These are phyloP conservation scores for Colletotrichum echinochloae DNA, from an alignment of 2,329 filamentous ascomycete genomes.

Conservation along the genomic window DNA sequence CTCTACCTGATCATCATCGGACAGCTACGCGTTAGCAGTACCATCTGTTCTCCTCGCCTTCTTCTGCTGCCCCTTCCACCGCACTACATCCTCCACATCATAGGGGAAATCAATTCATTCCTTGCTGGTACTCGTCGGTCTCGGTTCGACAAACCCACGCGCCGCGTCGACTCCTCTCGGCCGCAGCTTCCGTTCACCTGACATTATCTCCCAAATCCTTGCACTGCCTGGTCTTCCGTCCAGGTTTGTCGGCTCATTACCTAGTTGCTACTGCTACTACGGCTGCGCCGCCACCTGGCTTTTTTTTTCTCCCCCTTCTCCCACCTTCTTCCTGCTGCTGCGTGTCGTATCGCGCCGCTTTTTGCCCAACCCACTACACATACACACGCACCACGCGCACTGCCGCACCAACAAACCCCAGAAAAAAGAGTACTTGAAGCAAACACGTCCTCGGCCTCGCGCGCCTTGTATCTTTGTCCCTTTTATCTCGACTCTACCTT, in stretches of 20 bases:
- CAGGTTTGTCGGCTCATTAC: background rate
- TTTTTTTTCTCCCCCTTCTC: background rate
- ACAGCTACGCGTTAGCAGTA: background rate
- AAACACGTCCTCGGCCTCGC: constrained; percentile 41
- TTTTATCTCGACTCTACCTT: constrained; percentile 28
- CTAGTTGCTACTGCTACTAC: constrained; percentile 4
- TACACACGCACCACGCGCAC: background rate
- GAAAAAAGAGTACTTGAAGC: constrained; percentile 41
- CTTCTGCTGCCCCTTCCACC: background rate
- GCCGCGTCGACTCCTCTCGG: constrained; percentile 9
- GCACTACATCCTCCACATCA: constrained; percentile 1
- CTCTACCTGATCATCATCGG: constrained; percentile 6
- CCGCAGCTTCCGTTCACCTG: constrained; percentile 10
- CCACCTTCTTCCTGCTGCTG: constrained; percentile 1
- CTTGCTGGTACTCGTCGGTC: background rate
- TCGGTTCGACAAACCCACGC: constrained; percentile 12
- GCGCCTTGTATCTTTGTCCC: constrained; percentile 41
- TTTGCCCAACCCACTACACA: constrained; percentile 22
- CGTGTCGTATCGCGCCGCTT: constrained; percentile 26
- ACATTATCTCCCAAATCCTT: constrained; percentile 4
- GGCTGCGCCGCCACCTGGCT: constrained; percentile 24
- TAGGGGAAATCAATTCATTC: constrained; percentile 5
- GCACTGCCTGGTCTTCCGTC: constrained; percentile 1
- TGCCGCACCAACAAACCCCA: constrained; percentile 10
- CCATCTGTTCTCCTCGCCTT: background rate